Percentiles rank a stretch among this genome's conserved stretches.
These are phyloP conservation scores for Capsicum baccatum DNA, from an alignment of 257 asterid genomes.

Conservation along the genomic window DNA sequence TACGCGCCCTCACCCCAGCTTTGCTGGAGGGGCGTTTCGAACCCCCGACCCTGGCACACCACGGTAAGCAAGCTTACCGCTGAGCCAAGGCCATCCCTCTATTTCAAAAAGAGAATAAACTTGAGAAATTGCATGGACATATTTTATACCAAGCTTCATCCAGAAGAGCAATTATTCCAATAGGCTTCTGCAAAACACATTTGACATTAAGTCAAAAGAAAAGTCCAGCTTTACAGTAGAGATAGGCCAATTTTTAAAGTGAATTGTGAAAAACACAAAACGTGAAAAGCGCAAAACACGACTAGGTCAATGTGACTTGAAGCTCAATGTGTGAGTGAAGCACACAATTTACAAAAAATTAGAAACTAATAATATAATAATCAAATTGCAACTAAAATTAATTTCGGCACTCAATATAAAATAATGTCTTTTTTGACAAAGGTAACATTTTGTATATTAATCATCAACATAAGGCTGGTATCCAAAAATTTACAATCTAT, in stretches of 20 bases:
- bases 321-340: slow-evolving; percentile 9
- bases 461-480: too few species aligned
- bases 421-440: neutral
- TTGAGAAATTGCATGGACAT: slow-evolving; percentile 35
- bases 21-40: too few species aligned
- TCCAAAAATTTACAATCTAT: too few species aligned
- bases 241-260: neutral
- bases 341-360: neutral
- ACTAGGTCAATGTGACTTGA: neutral
- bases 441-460: too few species aligned
- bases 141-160: slow-evolving; percentile 94
- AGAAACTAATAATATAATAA: slow-evolving; percentile 11
- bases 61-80: too few species aligned
- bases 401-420: neutral
- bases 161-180: slow-evolving; percentile 90
- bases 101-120: slow-evolving; percentile 26
- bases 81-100: too few species aligned
- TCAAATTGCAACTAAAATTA: slow-evolving; percentile 11
- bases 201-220: slow-evolving; percentile 32
- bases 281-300: neutral
- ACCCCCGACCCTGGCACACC: too few species aligned
- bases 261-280: neutral
- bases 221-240: neutral
- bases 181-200: slow-evolving; percentile 82
- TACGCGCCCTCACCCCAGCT: too few species aligned